Conservation (phyloP, 257 asterid species). For the Parsonsia alboflavescens region DNA sequence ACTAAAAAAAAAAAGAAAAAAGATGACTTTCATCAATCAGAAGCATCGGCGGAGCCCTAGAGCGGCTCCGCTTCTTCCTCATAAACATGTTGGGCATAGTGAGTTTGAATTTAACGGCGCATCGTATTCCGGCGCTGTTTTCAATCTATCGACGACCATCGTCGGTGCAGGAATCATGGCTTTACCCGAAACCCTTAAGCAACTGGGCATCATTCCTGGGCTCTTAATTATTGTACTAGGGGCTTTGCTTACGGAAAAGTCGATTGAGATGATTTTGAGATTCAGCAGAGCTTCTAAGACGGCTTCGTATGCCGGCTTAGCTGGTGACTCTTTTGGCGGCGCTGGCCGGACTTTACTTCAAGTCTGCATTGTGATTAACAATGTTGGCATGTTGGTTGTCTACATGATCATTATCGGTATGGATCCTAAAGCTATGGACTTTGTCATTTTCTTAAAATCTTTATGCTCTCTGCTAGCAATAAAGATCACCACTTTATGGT, state of each 20-base stretch:
- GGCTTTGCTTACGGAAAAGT: conserved; percentile 67
- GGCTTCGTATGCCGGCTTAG: conserved; percentile 62
- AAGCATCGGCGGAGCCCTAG: conserved; percentile 68
- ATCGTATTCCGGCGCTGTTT: conserved; percentile 71
- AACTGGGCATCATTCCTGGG: conserved; percentile 70
- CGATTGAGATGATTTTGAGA: conserved; percentile 66
- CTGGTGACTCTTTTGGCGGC: conserved; percentile 56
- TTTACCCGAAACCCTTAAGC: conserved; percentile 75
- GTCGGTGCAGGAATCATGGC: conserved; percentile 97
- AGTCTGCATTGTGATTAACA: conserved; percentile 60
- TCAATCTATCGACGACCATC: conserved; percentile 76
- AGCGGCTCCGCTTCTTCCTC: conserved; percentile 53
- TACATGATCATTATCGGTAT: conserved; percentile 85
- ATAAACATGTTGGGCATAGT: conserved; percentile 29
- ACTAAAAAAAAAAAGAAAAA: not conserved
- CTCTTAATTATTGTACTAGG: conserved; percentile 54
- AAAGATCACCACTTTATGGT: not conserved
- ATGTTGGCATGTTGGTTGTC: conserved; percentile 71
- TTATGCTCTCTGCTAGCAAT: not conserved
- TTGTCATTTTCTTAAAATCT: not conserved
- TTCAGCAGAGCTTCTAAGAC: conserved; percentile 65
- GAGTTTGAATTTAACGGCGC: conserved; percentile 45
- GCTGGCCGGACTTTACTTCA: conserved; percentile 63
- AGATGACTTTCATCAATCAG: conserved; percentile 51
- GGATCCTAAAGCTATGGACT: not conserved